Evolutionary conservation across 1,284 basidiomycete genomes (phyloP), one percentile per base, ranked within the genome.

Genomic region (Papiliotrema terrestris): DNA sequence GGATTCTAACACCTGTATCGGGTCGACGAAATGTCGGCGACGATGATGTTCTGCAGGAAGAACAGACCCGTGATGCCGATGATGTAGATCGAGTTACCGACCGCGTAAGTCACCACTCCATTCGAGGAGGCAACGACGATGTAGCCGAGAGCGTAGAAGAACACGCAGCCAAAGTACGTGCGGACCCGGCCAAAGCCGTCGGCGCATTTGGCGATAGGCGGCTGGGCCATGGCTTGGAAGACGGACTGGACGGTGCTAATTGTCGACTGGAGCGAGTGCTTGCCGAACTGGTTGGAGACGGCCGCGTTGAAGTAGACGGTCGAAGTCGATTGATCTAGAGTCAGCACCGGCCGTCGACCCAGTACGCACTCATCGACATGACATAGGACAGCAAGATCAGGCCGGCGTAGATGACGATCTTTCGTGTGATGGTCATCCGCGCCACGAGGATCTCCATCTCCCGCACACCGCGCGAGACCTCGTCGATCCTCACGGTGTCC

Each of bases 161-260:
- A 32, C 19, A 75, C 57, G 54, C 70, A 74, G 39, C 66, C 58
- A 42, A 64, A 42, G 54, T 76, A 73, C 5, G 71, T 63, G 26
- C 73, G 62, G n/a, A 75, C 60, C 47, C 75, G 68, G 26, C 75
- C 75, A 23, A 64, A 66, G 39, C 63, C 58, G 47, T 76, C 72
- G 36, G 68, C 61, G 26, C 75, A 65, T 52, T 73, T 74, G 32
- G 75, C 75, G 56, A 77, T 73, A 9, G 73, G 74, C 1, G 74
- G 71, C 42, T 75, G 73, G 14, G 66, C 61, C 42, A 73, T 68
- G 8, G 70, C 68, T 50, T 66, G 72, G 57, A 73, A 71, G 52
- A 76, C 67, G 15, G 66, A 48, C 36, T 67, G 70, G 61, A 75
- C 57, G 8, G 65, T 65, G 14, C 51, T 56, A 50, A 76, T 66